A percentile compares a stretch with the other conserved stretches of the same genome.
These are phyloP conservation scores for Populus euphratica DNA, from an alignment of 345 rosid genomes.

Conservation along the genomic window DNA sequence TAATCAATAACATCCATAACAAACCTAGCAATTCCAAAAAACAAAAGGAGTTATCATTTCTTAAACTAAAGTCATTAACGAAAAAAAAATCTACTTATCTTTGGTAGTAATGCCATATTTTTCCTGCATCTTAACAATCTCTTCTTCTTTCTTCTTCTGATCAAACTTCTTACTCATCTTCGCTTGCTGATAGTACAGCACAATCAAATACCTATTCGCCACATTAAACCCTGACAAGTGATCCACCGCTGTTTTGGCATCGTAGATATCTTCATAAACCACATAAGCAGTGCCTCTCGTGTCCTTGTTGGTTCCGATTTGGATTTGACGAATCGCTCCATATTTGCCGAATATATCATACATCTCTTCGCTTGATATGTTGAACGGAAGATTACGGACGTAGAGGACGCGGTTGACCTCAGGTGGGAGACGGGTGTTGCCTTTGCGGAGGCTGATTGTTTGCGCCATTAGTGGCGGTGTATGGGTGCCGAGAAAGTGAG, in stretches of 20 bases:
- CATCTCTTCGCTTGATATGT: constrained; percentile 98
- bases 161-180: constrained; percentile 94
- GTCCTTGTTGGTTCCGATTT: constrained; percentile 81
- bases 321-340: constrained; percentile 95
- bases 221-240: constrained; percentile 99
- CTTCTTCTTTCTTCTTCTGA: constrained; percentile 85
- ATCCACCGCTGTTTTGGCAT: constrained; percentile 94
- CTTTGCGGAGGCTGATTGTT: constrained; percentile 69
- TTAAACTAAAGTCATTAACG: background rate
- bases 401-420: constrained; percentile 92
- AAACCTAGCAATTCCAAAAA: background rate
- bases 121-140: constrained; percentile 79
- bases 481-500: background rate
- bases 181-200: constrained; percentile 86
- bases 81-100: constrained; percentile 55
- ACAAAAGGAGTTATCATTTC: background rate
- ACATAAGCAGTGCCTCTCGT: constrained; percentile 94
- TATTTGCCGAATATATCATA: constrained; percentile 97
- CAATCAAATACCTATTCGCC: constrained; percentile 85
- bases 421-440: constrained; percentile 85
- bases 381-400: constrained; percentile 94
- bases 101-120: constrained; percentile 83
- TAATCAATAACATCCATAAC: background rate
- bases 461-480: constrained; percentile 39
- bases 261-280: constrained; percentile 93